Evolutionary conservation across 176 grass and related monocot genomes (phyloP).

Genomic region (Lolium perenne): DNA sequence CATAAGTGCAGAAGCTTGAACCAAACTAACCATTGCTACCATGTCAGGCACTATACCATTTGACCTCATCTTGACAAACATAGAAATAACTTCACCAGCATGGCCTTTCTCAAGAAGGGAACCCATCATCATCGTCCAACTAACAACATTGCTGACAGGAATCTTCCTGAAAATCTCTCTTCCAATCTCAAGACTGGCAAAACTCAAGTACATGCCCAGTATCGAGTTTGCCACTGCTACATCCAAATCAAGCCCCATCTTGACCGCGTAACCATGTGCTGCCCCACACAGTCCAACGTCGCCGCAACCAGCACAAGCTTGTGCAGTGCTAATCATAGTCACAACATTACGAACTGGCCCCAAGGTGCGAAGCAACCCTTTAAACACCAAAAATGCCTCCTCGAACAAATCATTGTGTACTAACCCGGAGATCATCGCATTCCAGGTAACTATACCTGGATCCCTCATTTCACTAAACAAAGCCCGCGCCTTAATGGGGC

Average conservation of each 20-base stretch:
- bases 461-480: constrained; percentile 52
- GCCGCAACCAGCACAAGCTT: constrained; percentile 54
- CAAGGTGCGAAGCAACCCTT: constrained; percentile 46
- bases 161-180: constrained; percentile 58
- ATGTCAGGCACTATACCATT: constrained; percentile 65
- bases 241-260: constrained; percentile 62
- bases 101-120: constrained; percentile 60
- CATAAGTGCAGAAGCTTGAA: constrained; percentile 60
- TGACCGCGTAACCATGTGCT: constrained; percentile 58
- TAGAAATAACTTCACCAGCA: constrained; percentile 46
- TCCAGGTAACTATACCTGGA: constrained; percentile 66
- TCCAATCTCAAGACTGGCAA: constrained; percentile 43
- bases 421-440: constrained; percentile 66
- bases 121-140: constrained; percentile 66
- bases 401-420: constrained; percentile 64
- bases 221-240: constrained; percentile 59
- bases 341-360: constrained; percentile 45
- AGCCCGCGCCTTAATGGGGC: constrained; percentile 40
- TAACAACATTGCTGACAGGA: constrained; percentile 62
- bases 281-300: constrained; percentile 57
- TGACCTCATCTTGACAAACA: constrained; percentile 68
- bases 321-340: constrained; percentile 57
- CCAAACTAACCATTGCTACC: constrained; percentile 61
- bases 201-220: constrained; percentile 71
- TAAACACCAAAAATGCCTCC: constrained; percentile 64